Conservation (phyloP, 768 basidiomycete species). For the Collybia sp. region DNA sequence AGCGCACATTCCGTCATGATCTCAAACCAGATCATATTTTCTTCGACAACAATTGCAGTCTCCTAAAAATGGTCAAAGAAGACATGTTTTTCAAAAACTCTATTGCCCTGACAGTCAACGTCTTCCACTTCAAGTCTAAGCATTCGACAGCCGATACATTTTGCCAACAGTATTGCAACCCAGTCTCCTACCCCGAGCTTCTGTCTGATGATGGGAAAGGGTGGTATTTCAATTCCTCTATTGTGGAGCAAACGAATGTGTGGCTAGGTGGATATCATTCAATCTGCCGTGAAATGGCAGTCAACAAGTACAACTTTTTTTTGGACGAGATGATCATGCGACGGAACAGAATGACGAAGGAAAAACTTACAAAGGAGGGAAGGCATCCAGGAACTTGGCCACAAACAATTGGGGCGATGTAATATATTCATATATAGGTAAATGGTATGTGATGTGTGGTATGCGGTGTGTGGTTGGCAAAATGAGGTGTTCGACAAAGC, state of each 20-base stretch:
- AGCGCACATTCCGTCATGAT: conserved; percentile 8
- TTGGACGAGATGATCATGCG: conserved; percentile 33
- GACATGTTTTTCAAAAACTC: conserved; percentile 6
- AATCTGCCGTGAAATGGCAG: conserved; percentile 29
- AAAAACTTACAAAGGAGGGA: too few relatives aligned
- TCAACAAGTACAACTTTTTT: conserved; percentile 26
- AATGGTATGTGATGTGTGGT: too few relatives aligned
- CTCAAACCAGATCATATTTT: conserved; percentile 14
- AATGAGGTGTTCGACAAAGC: too few relatives aligned
- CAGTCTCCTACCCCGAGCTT: conserved; percentile 30
- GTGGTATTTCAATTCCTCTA: conserved; percentile 38
- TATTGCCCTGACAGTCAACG: conserved; percentile 9
- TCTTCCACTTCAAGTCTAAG: conserved; percentile 13
- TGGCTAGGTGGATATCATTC: conserved; percentile 35
- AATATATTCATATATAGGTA: too few relatives aligned
- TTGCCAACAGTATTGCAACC: conserved; percentile 12
- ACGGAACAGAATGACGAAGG: conserved; percentile 10
- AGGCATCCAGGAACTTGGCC: too few relatives aligned
- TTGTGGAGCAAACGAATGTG: conserved; percentile 33
- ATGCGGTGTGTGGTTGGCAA: too few relatives aligned
- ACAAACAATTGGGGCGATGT: too few relatives aligned
- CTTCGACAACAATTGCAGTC: conserved; percentile 21
- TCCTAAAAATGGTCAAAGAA: conserved; percentile 8
- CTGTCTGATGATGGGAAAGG: conserved; percentile 9
- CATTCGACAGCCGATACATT: conserved; percentile 9